Base-by-base conservation (phyloP, 177 flowering plant species). In the Vitis hybrid region DNA sequence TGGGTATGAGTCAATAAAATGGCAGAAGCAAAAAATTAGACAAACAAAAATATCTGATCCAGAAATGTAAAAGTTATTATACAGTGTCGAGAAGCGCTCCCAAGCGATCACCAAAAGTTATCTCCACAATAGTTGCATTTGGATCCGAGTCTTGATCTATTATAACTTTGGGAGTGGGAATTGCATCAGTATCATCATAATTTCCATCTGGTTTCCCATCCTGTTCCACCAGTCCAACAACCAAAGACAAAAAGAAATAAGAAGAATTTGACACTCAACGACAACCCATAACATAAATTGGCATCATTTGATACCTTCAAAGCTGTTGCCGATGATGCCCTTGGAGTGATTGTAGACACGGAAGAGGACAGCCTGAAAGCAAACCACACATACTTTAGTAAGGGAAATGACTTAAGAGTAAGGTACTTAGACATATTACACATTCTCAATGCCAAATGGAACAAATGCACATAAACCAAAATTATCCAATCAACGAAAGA, bases 71-170 rank as follows among this genome's bases (percentile, higher is more conserved):
- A 16, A 7, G 45, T 63, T 29, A 15, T 49, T 69, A 69, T 90
- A 93, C 99, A 33, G 99, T 94, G 76, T 94, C 98, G 51, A 93
- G 83, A 57, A 94, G 95, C 60, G 97, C 97, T 55, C 99, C 98
- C 67, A 94, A 95, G 61, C 99, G 96, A 72, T 94, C 94, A 0
- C 99, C 99, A 71, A 94, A 94, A 61, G 99, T 93, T 69, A 94
- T 80, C 83, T 94, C 94, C 76, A 94, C 93, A 13, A 94, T 78
- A 66, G 99, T 92, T 14, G 94, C 94, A 79, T 93, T 76, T 14
- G 92, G 94, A 79, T 96, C 95, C 11, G 97, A 88, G 72, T 96
- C 99, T 76, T 83, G 95, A 74, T 94, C 96, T 59, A 94, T 93
- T 75, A 93, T 87, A 56, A 94, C 99, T 80, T 78, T 83, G 11